Conservation (phyloP, 2,329 filamentous ascomycete genomes). For the Byssochlamys sp. region DNA sequence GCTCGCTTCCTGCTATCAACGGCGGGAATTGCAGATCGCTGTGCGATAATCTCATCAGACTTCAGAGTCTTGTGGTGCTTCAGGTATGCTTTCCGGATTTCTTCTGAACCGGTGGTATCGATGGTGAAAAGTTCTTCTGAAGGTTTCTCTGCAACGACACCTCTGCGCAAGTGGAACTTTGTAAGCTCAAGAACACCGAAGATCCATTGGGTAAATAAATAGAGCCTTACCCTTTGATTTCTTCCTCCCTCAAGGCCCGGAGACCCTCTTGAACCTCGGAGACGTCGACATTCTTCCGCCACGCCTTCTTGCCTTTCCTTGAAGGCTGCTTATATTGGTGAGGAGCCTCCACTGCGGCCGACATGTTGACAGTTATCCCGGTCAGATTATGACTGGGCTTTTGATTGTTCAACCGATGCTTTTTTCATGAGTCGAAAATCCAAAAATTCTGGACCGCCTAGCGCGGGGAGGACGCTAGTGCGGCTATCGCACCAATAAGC, state of each 20-base stretch:
- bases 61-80: conserved; percentile 70
- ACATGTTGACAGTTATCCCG: conserved; percentile 18
- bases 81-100: conserved; percentile 55
- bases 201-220: not conserved
- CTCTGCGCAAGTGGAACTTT: conserved; percentile 43
- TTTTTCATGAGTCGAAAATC: conserved; percentile 12
- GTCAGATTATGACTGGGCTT: conserved; percentile 6
- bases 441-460: conserved; percentile 21
- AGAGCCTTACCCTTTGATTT: conserved; percentile 66
- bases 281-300: conserved; percentile 96
- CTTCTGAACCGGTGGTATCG: conserved; percentile 62
- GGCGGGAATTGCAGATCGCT: conserved; percentile 71
- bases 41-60: conserved; percentile 80
- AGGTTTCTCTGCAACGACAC: conserved; percentile 71
- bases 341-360: conserved; percentile 47
- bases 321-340: conserved; percentile 80
- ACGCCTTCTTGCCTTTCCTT: conserved; percentile 95
- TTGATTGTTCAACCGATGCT: conserved; percentile 5
- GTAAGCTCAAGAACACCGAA: conserved; percentile 7
- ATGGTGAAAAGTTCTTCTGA: conserved; percentile 77
- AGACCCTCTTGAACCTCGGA: conserved; percentile 75
- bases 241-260: conserved; percentile 73
- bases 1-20: conserved; percentile 69
- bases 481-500: conserved; percentile 15
- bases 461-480: conserved; percentile 16